Percentiles rank a stretch among this genome's conserved stretches.
phyloP scores from a whole-genome alignment of 176 grass and related monocot species.

The Chrysopogon serrulatus region DNA sequence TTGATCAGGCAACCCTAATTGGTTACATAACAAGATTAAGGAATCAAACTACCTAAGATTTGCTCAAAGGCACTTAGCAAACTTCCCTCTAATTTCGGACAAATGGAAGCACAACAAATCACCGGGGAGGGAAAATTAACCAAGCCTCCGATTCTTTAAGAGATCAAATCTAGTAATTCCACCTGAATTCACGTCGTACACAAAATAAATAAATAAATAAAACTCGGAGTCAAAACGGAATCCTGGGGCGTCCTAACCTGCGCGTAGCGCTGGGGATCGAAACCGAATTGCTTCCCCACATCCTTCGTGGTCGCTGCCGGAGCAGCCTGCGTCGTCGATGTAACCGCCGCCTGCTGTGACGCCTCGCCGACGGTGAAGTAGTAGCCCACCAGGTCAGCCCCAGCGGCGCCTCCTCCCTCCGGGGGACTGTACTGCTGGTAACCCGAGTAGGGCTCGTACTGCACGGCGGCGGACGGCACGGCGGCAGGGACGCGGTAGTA shows the following conservation, averaged over 20 bases:
- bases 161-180: neutral
- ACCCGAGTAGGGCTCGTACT: slow-evolving; percentile 23
- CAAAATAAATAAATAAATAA: neutral
- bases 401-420: neutral
- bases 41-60: neutral
- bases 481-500: neutral
- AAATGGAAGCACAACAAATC: neutral
- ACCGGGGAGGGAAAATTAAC: neutral
- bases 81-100: neutral
- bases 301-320: neutral
- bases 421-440: slow-evolving; percentile 20
- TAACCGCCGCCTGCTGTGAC: slow-evolving; percentile 9
- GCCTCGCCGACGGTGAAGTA: slow-evolving; percentile 22
- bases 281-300: slow-evolving; percentile 31
- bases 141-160: neutral
- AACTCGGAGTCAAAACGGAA: neutral
- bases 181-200: neutral
- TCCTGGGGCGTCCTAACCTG: slow-evolving; percentile 29
- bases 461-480: neutral
- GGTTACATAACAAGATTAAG: neutral
- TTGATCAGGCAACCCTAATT: neutral
- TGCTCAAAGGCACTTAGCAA: neutral
- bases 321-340: neutral
- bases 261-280: slow-evolving; percentile 47
- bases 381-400: slow-evolving; percentile 8